Percentiles rank a stretch among this genome's conserved stretches.
phyloP scores from a whole-genome alignment of 352 stramenopile genomes.

The Phytophthora palmivora region DNA sequence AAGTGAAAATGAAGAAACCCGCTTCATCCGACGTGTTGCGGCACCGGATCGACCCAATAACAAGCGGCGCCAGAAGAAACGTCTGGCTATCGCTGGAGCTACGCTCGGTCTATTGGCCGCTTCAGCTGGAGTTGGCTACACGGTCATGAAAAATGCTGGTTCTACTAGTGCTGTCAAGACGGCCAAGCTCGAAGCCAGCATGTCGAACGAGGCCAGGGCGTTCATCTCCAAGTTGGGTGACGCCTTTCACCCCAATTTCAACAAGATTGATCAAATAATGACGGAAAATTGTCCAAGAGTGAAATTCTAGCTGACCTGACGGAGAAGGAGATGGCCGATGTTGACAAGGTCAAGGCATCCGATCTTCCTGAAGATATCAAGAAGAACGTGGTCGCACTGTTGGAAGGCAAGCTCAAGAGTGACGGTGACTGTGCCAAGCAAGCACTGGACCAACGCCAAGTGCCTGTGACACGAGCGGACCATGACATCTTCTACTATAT shows the following conservation, averaged over 20 bases:
- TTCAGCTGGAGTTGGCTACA: constrained; percentile 53
- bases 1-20: constrained; percentile 67
- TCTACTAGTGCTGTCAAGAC: constrained; percentile 11
- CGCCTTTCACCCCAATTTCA: constrained; percentile 48
- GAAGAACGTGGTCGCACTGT: constrained; percentile 18
- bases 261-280: constrained; percentile 41
- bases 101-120: constrained; percentile 53
- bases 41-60: constrained; percentile 49
- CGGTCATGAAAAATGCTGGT: constrained; percentile 31
- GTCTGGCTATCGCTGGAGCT: constrained; percentile 51
- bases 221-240: constrained; percentile 48
- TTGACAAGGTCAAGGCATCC: constrained; percentile 18
- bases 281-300: constrained; percentile 25
- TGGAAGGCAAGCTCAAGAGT: constrained; percentile 28
- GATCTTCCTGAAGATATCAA: constrained; percentile 27
- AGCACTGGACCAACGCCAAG: constrained; percentile 13
- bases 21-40: constrained; percentile 65
- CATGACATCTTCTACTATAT: constrained; percentile 33
- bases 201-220: constrained; percentile 24
- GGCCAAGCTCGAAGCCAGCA: constrained; percentile 17
- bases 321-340: constrained; percentile 24
- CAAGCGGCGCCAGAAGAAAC: constrained; percentile 61
- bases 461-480: constrained; percentile 6
- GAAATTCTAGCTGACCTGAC: constrained; percentile 26
- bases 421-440: constrained; percentile 24